A percentile compares a stretch with the other conserved stretches of the same genome.
phyloP scores from a whole-genome alignment of 208 protist species.

The Trypanosoma theileri region DNA sequence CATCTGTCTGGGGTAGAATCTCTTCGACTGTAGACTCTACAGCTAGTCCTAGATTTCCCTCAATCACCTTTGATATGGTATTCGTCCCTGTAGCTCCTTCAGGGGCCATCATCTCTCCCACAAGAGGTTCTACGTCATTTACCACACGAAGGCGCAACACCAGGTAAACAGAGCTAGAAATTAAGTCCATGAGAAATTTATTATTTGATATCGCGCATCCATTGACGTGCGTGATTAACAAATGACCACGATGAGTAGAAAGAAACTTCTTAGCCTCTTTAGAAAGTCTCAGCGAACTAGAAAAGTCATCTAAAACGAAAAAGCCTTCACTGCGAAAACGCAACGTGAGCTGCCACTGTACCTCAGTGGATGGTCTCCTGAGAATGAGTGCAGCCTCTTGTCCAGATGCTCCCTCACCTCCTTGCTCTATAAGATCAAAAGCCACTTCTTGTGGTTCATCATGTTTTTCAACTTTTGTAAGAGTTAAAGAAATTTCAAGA shows the following conservation, averaged over 20 bases:
- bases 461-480: constrained; percentile 22
- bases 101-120: not conserved
- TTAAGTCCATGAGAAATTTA: constrained; percentile 23
- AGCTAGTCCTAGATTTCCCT: not conserved
- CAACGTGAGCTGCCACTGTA: constrained; percentile 59
- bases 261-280: constrained; percentile 49
- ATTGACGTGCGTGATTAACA: constrained; percentile 50
- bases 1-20: not conserved
- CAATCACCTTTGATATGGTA: not conserved
- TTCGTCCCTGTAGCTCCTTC: not conserved
- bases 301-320: constrained; percentile 34
- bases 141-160: constrained; percentile 39
- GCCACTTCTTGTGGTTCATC: constrained; percentile 49
- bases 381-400: constrained; percentile 61
- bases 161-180: constrained; percentile 30
- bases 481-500: constrained; percentile 16
- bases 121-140: constrained; percentile 10
- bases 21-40: constrained; percentile 3
- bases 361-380: constrained; percentile 37
- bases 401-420: constrained; percentile 48
- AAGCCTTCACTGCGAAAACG: constrained; percentile 3
- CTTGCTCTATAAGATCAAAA: constrained; percentile 46
- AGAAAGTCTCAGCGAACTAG: constrained; percentile 36
- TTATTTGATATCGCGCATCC: constrained; percentile 20
- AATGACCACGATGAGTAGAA: constrained; percentile 32